Evolutionary conservation across 495 filamentous ascomycete species (phyloP), one percentile per base, ranked within the genome.

Genomic region (Articulospora tetracladia): DNA sequence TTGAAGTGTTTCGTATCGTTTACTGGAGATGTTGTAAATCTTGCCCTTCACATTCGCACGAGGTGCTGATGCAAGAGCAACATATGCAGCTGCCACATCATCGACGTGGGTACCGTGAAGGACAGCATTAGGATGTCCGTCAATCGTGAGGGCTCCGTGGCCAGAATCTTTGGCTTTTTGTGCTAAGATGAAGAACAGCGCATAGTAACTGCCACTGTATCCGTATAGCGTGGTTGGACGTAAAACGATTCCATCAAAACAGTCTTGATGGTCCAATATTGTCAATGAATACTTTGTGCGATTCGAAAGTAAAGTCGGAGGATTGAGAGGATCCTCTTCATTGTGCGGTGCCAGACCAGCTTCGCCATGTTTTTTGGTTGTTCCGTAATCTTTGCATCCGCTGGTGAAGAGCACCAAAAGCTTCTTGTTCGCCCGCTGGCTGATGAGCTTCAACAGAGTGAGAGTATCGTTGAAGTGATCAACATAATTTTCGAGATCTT

Each of bases 351-450:
- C 56, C 1, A 77, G 64, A 1, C 51, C 66, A 0, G 62, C 44
- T 0, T 63, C 58, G 4, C 72, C 72, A 49, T 74, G 68, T 0
- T 69, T 53, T 0, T 55, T 58, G 1, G 69, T 75, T 20, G 57
- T 68, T 1, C 75, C 75, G 64, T 79, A 79, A 60, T 79, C 74
- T 48, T 79, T 77, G 59, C 73, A 75, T 0, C 76, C 76, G 12
- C 69, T 73, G 19, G 68, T 74, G 46, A 68, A 64, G 1, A 79
- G 53, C 8, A 79, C 71, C 10, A 79, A 55, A 1, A 73, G 73
- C 22, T 62, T 60, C 24, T 64, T 19, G 7, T 26, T 28, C 53
- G 53, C 58, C 1, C 58, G 59, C 26, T 41, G 22, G 0, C 10
- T 53, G 0, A 73, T 65, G 10, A 72, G 52, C 7, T 56, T 53